Evolutionary conservation across 257 asterid species (phyloP), one percentile per base, ranked within the genome.

Genomic region (Solanum gracilifrons): DNA sequence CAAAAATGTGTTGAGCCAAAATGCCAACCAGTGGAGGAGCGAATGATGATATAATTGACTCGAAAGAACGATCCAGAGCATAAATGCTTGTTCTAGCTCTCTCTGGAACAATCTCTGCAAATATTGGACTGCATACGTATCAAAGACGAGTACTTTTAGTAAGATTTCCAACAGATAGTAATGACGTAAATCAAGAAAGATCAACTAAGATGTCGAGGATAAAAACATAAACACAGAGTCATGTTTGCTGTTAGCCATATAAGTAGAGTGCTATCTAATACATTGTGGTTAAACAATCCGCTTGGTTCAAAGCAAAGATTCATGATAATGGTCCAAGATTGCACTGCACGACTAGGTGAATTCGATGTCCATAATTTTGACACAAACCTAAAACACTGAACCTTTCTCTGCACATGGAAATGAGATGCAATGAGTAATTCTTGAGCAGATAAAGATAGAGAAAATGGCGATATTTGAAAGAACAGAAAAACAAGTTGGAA

Each of bases 1-100:
- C 98, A 23, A 92, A 97, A 27, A 93, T 91, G 2, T 89, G 91
- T 88, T 97, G 97, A 73, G 98, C 91, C 79, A 97, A 83, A 62
- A 94, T 73, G 58, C 99, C 99, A 8, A 97, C 98, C 9, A 95
- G 86, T 0, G 98, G 97, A 20, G 99, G 98, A 62, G 99, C 98
- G 80, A 96, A 96, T 25, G 99, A 95, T 31, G 98, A 88, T 72
- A 95, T 91, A 36, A 95, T 90, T 75, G 98, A 92, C 92, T 96
- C 99, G 27, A 87, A 87, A 5, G 89, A 71, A 13, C 89, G 82
- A 55, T 87, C 89, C 77, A 87, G 60, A 1, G 89, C 89, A 73
- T 87, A 87, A n/a, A 83, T 87, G 76, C 87, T 87, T 12, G 89
- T 87, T 37, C 89, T 69, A 55, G 84, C 16, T 58, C 73, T 82